Percentiles rank a stretch among this genome's conserved stretches.
Evolutionary conservation across 257 asterid species (phyloP).

Genomic region (Coffea eugenioides): DNA sequence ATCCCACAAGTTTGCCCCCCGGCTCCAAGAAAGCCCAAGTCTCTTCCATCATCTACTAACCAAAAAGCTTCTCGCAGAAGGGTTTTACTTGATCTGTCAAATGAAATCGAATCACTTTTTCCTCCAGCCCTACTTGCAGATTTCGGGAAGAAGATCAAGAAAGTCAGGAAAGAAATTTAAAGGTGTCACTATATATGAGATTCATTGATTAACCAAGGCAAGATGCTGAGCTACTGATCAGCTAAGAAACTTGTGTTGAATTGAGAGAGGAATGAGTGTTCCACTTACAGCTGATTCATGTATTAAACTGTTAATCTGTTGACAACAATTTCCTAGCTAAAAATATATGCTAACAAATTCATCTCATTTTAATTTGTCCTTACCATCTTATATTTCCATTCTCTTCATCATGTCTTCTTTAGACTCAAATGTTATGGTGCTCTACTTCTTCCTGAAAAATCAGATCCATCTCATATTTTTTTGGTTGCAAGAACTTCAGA

Average conservation of each 20-base stretch:
- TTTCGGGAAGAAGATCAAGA: slow-evolving; percentile 56
- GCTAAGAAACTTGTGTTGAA: slow-evolving; percentile 2
- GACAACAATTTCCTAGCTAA: not conserved
- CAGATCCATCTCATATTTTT: not conserved
- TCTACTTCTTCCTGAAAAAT: not conserved
- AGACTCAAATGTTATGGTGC: not conserved
- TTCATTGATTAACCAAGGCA: not conserved
- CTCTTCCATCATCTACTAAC: slow-evolving; percentile 38
- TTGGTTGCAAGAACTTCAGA: not conserved
- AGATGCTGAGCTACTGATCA: not conserved
- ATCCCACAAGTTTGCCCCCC: slow-evolving; percentile 45
- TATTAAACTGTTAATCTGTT: not conserved
- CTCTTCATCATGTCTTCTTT: not conserved
- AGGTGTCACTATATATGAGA: slow-evolving; percentile 2
- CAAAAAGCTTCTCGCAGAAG: slow-evolving; percentile 30
- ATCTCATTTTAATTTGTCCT: not conserved
- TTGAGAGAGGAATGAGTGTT: not conserved
- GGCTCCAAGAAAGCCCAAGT: slow-evolving; percentile 64
- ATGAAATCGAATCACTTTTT: slow-evolving; percentile 51
- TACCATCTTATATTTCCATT: not conserved
- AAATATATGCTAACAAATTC: slow-evolving; percentile 3
- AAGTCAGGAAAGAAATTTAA: slow-evolving; percentile 34
- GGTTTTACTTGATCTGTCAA: slow-evolving; percentile 46
- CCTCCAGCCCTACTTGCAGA: slow-evolving; percentile 44
- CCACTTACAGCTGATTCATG: not conserved